Base-by-base conservation (phyloP, 345 rosid species). In the Eucalyptus regnans region DNA sequence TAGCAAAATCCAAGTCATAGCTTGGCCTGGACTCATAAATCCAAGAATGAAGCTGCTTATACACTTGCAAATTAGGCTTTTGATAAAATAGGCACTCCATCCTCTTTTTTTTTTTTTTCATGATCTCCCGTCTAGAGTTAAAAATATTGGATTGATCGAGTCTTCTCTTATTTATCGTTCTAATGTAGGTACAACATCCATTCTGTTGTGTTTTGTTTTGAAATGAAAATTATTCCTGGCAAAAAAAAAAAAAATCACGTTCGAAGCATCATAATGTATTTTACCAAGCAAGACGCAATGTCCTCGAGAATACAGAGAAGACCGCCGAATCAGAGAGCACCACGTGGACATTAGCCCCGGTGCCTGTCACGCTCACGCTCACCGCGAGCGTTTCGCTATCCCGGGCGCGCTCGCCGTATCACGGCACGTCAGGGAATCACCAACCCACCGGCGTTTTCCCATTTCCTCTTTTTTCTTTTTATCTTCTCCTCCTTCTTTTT, bases 91-190 rank as follows among this genome's bases (percentile, higher is more conserved):
- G 27, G 0, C 29, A 56, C 3, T 56, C 0, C 29, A 56, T 56
- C 29, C 6, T 56, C 5, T 4, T 18, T 20, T 52, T 23, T 56
- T 5, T 49, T 1, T 49, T 1, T 56, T 56, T 25, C 29, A 23
- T 2, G 12, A 56, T 22, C 29, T 56, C 2, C 0, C 0, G 6
- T 56, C 3, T 56, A 23, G 6, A 56, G 2, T 56, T 56, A 23
- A 56, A 56, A 56, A 23, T 23, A 23, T 56, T 56, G 29, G 12
- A 56, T 56, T 4, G 12, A 25, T 56, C 3, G 13, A 56, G 62
- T 56, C 29, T 56, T 9, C 62, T 56, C 9, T 23, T 4, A 56
- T 56, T 9, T 9, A 56, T 56, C 29, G 62, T 56, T 56, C 5
- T 56, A 23, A 56, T 23, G 29, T 9, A 56, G 29, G 62, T 23